These are phyloP conservation scores for Aureobasidium lini DNA, from an alignment of 2,329 filamentous ascomycete genomes.

Conservation along the genomic window DNA sequence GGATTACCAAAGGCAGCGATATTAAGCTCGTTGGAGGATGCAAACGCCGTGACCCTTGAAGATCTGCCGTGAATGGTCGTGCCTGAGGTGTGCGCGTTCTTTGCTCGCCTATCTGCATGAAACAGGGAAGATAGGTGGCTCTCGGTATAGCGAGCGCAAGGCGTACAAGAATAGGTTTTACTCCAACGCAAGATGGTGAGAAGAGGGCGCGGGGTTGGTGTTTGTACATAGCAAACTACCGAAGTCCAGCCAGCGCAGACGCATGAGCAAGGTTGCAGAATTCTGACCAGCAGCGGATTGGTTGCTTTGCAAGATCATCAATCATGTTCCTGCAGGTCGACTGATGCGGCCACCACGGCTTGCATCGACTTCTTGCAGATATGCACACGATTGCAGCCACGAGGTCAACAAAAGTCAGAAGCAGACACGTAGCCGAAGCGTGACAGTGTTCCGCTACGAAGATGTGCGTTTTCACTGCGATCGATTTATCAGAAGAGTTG, in stretches of 20 bases:
- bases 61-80: constrained; percentile 1
- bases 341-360: constrained; percentile 7
- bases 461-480: neutral
- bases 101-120: neutral
- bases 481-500: neutral
- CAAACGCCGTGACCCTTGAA: constrained; percentile 2
- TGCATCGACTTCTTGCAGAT: constrained; percentile 9
- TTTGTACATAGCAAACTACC: neutral
- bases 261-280: neutral
- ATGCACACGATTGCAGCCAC: constrained; percentile 5
- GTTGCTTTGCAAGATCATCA: neutral
- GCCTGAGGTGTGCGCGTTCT: neutral
- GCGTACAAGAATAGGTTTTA: neutral
- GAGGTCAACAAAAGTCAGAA: constrained; percentile 1
- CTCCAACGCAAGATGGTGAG: neutral
- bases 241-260: constrained; percentile 7
- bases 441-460: neutral
- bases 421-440: neutral
- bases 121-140: neutral
- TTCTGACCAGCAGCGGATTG: neutral
- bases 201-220: neutral
- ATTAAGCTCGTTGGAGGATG: constrained; percentile 4
- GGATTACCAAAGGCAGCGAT: neutral
- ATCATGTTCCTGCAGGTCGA: constrained; percentile 13
- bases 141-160: neutral